Evolutionary conservation across 768 basidiomycete species (phyloP).

Genomic region (Calvatia gigantea): DNA sequence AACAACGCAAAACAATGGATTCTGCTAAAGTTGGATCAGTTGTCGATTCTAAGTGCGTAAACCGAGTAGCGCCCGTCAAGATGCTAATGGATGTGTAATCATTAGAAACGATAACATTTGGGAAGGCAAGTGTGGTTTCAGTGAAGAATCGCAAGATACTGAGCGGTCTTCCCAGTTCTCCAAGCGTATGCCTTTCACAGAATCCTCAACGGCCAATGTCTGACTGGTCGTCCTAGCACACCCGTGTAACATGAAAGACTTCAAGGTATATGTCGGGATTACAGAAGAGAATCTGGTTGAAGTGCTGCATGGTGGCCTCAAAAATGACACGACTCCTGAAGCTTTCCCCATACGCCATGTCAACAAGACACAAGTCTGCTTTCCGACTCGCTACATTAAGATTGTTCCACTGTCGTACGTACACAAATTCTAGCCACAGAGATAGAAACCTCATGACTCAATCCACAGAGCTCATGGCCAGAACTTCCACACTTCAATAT

Average conservation of each 20-base stretch:
- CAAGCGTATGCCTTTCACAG: conserved; percentile 30
- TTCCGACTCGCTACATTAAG: conserved; percentile 70
- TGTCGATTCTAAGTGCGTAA: conserved; percentile 65
- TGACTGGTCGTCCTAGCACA: conserved; percentile 47
- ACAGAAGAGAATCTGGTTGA: conserved; percentile 66
- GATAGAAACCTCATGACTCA: neutral
- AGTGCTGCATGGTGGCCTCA: conserved; percentile 57
- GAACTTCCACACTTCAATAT: conserved; percentile 77
- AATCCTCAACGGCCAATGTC: conserved; percentile 1
- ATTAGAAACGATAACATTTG: conserved; percentile 72
- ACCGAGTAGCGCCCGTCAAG: neutral
- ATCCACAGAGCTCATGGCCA: conserved; percentile 58
- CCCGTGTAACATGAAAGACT: conserved; percentile 84
- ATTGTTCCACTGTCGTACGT: conserved; percentile 73
- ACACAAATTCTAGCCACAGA: neutral
- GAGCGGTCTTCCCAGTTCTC: conserved; percentile 30
- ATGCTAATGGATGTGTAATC: neutral
- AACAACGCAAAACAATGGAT: conserved; percentile 65
- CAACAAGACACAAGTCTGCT: conserved; percentile 52
- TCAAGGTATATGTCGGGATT: conserved; percentile 67
- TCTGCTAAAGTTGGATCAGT: conserved; percentile 55
- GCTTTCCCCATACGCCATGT: conserved; percentile 56
- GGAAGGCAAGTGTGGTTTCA: conserved; percentile 52
- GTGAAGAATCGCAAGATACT: conserved; percentile 5
- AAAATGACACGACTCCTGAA: conserved; percentile 64